Base-by-base conservation (phyloP, 345 rosid species). In the Rhizophora mangle region DNA sequence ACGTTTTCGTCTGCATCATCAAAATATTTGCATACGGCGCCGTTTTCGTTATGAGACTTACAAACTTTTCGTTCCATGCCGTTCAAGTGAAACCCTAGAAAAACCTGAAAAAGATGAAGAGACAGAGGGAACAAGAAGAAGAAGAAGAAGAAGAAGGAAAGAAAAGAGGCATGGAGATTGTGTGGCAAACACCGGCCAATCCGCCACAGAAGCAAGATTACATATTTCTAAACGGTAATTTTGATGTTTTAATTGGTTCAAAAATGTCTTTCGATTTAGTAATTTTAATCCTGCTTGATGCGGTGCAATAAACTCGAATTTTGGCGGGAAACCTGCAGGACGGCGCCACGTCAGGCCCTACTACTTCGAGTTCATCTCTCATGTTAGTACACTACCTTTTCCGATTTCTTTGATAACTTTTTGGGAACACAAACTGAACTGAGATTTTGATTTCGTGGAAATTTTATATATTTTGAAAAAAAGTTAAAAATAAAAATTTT, bases 291-390 rank as follows among this genome's bases (percentile, higher is more conserved):
- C 49, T 3, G 49, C 49, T 43, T 0, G 47, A 11, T 43, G 3
- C 47, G 47, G 4, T 3, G 13, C 47, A 11, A 43, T 43, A 11
- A 43, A 43, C 47, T 43, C 16, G 16, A 11, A 11, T 55, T 74
- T 79, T 68, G 77, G 71, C 78, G 76, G 80, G 72, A 68, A 60
- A 22, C 74, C 51, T n/a, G 67, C 82, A 86, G 99, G 96, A 79
- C 83, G 90, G 68, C 96, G 98, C 81, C 90, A 85, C 63, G 99
- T 90, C 68, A 84, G 81, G 64, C 96, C 97, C 3, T 95, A 90
- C 85, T 84, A 86, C 86, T 95, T 90, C 79, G 98, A 88, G 86
- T 92, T 95, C 86, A 78, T 95, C 69, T 86, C 88, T 78, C 96
- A 92, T 82, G 96, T 95, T 3, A 11, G 49, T 13, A 43, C 49